A percentile compares a stretch with the other conserved stretches of the same genome.
Conservation (phyloP, 139 green algal genomes). For the Coelastrella sp. region DNA sequence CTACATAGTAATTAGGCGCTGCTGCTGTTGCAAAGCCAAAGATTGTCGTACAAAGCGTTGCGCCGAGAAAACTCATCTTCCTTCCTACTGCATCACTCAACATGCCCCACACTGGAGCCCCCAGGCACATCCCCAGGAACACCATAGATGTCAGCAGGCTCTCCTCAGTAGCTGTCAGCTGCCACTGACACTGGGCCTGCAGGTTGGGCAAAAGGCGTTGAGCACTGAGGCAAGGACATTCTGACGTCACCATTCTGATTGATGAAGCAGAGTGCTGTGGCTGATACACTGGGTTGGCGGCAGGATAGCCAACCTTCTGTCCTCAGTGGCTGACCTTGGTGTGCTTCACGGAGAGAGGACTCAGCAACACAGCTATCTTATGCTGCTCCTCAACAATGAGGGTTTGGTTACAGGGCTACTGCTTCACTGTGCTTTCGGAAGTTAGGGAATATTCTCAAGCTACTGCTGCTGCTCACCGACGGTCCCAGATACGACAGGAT, state of each 20-base stretch:
- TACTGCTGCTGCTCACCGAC: conserved; percentile 38
- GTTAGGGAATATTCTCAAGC: neutral
- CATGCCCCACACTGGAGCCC: conserved; percentile 76
- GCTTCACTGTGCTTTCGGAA: no score
- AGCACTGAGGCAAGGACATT: neutral
- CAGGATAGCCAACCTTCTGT: no score
- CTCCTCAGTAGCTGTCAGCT: conserved; percentile 65
- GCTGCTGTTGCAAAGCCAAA: conserved; percentile 66
- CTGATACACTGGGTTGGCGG: no score
- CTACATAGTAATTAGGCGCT: conserved; percentile 74
- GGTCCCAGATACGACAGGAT: conserved; percentile 85
- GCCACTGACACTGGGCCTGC: conserved; percentile 72
- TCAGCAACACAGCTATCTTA: no score
- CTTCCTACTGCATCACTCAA: conserved; percentile 43
- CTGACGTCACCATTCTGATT: neutral
- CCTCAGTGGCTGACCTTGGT: no score
- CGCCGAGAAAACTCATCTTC: conserved; percentile 13
- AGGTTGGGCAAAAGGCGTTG: neutral
- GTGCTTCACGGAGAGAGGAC: no score
- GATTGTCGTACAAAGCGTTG: conserved; percentile 57
- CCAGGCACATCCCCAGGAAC: conserved; percentile 78
- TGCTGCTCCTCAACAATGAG: neutral
- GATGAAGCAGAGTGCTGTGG: neutral
- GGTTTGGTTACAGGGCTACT: neutral
- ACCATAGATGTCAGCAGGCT: conserved; percentile 70